Evolutionary conservation across 192 early-diverging fungal genomes (phyloP).

Genomic region (Rhizophagus sp.): DNA sequence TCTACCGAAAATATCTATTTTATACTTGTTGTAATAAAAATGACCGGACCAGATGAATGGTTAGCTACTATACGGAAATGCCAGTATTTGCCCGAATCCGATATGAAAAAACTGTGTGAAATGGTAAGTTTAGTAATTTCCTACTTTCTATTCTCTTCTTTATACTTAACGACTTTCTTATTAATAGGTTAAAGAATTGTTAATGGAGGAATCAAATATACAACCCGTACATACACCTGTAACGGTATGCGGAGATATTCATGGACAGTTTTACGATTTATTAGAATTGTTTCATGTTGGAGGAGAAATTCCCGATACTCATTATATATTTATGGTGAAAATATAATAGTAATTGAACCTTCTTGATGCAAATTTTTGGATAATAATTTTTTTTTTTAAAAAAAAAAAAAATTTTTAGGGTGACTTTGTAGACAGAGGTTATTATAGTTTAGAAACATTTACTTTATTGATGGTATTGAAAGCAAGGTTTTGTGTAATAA

Average conservation of each 20-base stretch:
- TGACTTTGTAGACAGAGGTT: conserved; percentile 99
- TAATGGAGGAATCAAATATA: conserved; percentile 99
- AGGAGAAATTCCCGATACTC: conserved; percentile 89
- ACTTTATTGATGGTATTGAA: conserved; percentile 91
- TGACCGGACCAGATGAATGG: conserved; percentile 94
- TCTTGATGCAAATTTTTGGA: background rate
- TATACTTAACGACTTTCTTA: background rate
- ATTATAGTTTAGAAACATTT: conserved; percentile 96
- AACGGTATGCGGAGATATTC: conserved; percentile 98
- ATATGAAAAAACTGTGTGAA: conserved; percentile 98
- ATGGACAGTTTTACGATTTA: conserved; percentile 97
- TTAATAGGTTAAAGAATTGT: conserved; percentile 86
- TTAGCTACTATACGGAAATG: conserved; percentile 88
- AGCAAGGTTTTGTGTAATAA: conserved; percentile 66
- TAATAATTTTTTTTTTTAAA: background rate
- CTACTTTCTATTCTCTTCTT: background rate
- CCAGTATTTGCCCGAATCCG: conserved; percentile 89
- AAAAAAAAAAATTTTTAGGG: conserved; percentile 58
- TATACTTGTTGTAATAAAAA: conserved; percentile 30
- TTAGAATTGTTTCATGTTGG: conserved; percentile 95
- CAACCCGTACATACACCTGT: conserved; percentile 95
- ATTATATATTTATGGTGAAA: conserved; percentile 96
- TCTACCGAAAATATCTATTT: background rate
- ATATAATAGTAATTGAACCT: background rate
- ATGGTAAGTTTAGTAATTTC: conserved; percentile 60